Conservation (phyloP, 441 rosid species). For the Populus hybrid region DNA sequence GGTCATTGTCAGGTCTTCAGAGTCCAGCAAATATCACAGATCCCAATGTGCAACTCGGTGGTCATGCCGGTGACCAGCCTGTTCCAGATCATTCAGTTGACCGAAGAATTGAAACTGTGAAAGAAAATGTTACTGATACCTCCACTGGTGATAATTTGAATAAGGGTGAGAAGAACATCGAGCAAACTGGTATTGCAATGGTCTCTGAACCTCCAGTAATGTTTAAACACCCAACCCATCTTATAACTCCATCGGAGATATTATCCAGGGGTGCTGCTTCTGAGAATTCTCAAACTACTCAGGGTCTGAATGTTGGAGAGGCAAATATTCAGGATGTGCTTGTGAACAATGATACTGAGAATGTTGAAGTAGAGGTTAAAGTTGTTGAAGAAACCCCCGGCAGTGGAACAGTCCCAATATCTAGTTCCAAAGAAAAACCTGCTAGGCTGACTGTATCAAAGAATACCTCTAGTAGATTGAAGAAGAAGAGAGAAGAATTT, state of each 20-base stretch:
- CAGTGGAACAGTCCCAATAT: background rate
- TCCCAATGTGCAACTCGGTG: slow-evolving; percentile 29
- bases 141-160: slow-evolving; percentile 41
- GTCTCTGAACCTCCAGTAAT: slow-evolving; percentile 42
- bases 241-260: slow-evolving; percentile 84
- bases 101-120: slow-evolving; percentile 42
- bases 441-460: slow-evolving; percentile 45
- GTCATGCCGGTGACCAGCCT: slow-evolving; percentile 39
- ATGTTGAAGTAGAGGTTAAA: slow-evolving; percentile 49
- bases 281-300: slow-evolving; percentile 40
- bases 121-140: slow-evolving; percentile 35
- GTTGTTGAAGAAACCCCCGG: slow-evolving; percentile 35
- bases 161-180: slow-evolving; percentile 46
- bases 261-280: slow-evolving; percentile 41
- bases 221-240: slow-evolving; percentile 82
- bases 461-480: slow-evolving; percentile 39
- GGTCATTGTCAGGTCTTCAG: slow-evolving; percentile 50
- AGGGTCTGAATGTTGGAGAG: slow-evolving; percentile 45
- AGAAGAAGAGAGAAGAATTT: slow-evolving; percentile 61
- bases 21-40: slow-evolving; percentile 36
- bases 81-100: slow-evolving; percentile 50
- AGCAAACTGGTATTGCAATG: slow-evolving; percentile 41
- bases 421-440: slow-evolving; percentile 55
- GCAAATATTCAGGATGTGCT: slow-evolving; percentile 46
- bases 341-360: slow-evolving; percentile 39